Conservation (phyloP, 2,329 filamentous ascomycete genomes). For the Venturia carpophila region DNA sequence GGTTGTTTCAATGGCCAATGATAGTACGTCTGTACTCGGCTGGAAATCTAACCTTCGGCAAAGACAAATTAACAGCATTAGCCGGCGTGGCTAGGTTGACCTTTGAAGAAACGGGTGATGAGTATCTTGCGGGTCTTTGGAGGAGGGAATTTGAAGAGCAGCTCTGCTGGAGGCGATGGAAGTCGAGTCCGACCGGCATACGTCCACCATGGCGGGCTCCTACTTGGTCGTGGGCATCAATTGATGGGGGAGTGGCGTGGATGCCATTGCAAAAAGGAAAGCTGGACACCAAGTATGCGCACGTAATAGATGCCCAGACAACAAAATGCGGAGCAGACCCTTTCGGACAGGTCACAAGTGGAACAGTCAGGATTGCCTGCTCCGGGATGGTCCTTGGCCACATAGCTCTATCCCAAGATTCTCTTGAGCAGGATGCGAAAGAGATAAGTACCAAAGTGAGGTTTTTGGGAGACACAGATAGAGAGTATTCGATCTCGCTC, state of each 20-base stretch:
- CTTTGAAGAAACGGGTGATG: not conserved
- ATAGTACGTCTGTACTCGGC: not conserved
- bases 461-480: not conserved
- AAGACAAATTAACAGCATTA: constrained; percentile 5
- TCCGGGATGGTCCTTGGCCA: not conserved
- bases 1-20: constrained; percentile 3
- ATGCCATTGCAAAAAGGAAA: not conserved
- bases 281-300: not conserved
- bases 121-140: constrained; percentile 9
- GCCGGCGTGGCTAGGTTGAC: not conserved
- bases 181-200: not conserved
- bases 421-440: not conserved
- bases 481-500: not conserved
- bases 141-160: not conserved
- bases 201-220: not conserved
- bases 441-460: not conserved
- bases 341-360: not conserved
- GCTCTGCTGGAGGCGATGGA: not conserved
- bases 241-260: not conserved
- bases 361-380: not conserved
- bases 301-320: not conserved
- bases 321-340: not conserved
- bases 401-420: not conserved
- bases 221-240: constrained; percentile 8
- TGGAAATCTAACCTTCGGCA: constrained; percentile 6